A percentile compares a stretch with the other conserved stretches of the same genome.
Conservation (phyloP, 2,329 filamentous ascomycete species). For the Arthrobotrys sinensis region DNA sequence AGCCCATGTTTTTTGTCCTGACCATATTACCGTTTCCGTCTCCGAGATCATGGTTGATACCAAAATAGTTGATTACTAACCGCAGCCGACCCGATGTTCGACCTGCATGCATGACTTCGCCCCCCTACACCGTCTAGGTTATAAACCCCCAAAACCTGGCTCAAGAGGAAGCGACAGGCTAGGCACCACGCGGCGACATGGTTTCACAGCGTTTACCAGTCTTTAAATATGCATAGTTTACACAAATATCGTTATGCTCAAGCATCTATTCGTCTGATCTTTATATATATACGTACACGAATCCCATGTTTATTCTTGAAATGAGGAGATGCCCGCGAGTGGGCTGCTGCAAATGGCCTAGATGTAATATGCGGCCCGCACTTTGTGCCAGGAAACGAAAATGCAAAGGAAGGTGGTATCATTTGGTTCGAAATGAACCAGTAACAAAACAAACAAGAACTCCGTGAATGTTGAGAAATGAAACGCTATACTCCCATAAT, state of each 20-base stretch:
- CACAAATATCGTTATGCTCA: constrained; percentile 13
- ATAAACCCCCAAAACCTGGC: constrained; percentile 3
- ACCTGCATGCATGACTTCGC: constrained; percentile 27
- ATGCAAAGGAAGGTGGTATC: constrained; percentile 55
- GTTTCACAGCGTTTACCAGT: constrained; percentile 30
- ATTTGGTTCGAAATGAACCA: constrained; percentile 5
- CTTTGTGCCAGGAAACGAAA: background rate
- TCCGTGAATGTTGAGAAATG: constrained; percentile 11
- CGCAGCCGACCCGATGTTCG: constrained; percentile 7
- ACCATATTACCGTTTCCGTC: constrained; percentile 8
- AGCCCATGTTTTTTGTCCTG: constrained; percentile 1
- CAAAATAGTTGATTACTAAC: constrained; percentile 5
- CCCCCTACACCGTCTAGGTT: background rate
- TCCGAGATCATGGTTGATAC: background rate
- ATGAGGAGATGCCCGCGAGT: background rate
- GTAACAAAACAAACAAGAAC: constrained; percentile 31
- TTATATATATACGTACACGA: background rate
- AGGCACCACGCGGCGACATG: constrained; percentile 15
- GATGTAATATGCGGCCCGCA: background rate
- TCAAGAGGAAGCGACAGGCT: background rate
- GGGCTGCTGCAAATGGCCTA: constrained; percentile 17
- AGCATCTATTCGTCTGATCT: constrained; percentile 16
- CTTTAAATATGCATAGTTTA: constrained; percentile 20
- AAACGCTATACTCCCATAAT: constrained; percentile 18
- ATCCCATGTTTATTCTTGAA: constrained; percentile 1